A percentile compares a stretch with the other conserved stretches of the same genome.
phyloP scores from a whole-genome alignment of 2,329 filamentous ascomycete species.

The Emergomyces orientalis region DNA sequence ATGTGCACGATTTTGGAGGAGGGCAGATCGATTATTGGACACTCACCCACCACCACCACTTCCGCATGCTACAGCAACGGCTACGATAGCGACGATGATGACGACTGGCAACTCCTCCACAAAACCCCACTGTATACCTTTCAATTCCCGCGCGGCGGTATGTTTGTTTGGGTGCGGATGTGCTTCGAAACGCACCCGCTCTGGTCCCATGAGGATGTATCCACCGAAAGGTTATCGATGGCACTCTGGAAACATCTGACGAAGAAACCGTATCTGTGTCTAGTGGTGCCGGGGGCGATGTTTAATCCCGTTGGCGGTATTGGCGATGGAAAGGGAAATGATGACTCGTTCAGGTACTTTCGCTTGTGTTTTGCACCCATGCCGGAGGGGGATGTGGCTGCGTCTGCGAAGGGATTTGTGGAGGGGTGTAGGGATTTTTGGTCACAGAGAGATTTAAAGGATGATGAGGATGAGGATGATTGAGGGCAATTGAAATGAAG shows the following conservation, averaged over 20 bases:
- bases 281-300: slow-evolving; percentile 62
- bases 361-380: slow-evolving; percentile 80
- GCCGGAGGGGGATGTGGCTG: slow-evolving; percentile 57
- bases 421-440: slow-evolving; percentile 67
- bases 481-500: neutral
- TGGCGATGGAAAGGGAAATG: slow-evolving; percentile 23
- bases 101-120: slow-evolving; percentile 64
- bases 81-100: neutral
- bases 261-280: slow-evolving; percentile 56
- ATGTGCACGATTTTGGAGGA: slow-evolving; percentile 69
- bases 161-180: slow-evolving; percentile 81
- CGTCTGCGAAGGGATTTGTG: slow-evolving; percentile 55
- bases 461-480: slow-evolving; percentile 21
- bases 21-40: slow-evolving; percentile 51
- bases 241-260: slow-evolving; percentile 66
- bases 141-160: slow-evolving; percentile 71
- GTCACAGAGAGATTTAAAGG: slow-evolving; percentile 42
- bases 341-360: slow-evolving; percentile 59
- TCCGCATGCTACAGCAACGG: slow-evolving; percentile 29
- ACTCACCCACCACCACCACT: slow-evolving; percentile 24
- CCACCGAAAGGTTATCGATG: slow-evolving; percentile 48
- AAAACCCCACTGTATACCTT: slow-evolving; percentile 69
- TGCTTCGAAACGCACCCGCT: slow-evolving; percentile 66
- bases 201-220: slow-evolving; percentile 28
- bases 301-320: slow-evolving; percentile 61